A percentile compares a stretch with the other conserved stretches of the same genome.
Evolutionary conservation across 257 asterid species (phyloP).

Genomic region (Leonotis leonurus): DNA sequence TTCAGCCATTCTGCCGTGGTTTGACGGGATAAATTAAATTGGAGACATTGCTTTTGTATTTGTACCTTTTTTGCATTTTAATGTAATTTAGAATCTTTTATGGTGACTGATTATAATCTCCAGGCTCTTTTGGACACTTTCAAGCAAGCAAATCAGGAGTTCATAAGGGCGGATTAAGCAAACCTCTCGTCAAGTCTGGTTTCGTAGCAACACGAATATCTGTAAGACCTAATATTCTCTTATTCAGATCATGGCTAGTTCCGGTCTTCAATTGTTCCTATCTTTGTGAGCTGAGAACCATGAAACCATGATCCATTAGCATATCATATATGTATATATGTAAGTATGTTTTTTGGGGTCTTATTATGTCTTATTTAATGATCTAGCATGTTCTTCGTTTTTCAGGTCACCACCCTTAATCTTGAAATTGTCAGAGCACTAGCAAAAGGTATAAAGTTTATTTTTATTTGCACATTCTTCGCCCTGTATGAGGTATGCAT

Average conservation of each 20-base stretch:
- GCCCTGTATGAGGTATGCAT: neutral
- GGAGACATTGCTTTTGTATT: neutral
- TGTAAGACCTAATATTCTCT: conserved; percentile 32
- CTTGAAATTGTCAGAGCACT: conserved; percentile 88
- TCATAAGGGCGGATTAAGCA: conserved; percentile 76
- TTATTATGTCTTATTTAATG: neutral
- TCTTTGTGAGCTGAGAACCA: neutral
- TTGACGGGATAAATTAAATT: neutral
- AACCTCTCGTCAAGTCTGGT: conserved; percentile 79
- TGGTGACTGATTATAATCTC: conserved; percentile 8
- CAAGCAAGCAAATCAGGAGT: conserved; percentile 96
- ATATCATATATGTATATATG: neutral
- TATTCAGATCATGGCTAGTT: neutral
- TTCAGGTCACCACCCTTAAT: conserved; percentile 89
- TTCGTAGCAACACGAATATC: conserved; percentile 97
- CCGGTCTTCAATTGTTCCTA: neutral
- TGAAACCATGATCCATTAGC: neutral
- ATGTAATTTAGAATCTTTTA: neutral
- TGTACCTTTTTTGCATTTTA: neutral
- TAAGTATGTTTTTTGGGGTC: too few relatives aligned
- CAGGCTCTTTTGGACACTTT: conserved; percentile 97
- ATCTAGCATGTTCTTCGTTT: conserved; percentile 3
- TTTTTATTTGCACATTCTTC: neutral
- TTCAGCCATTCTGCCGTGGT: neutral
- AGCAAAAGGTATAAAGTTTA: conserved; percentile 61